Base-by-base conservation (phyloP, 768 basidiomycete genomes). In the Boletus eberwhitei region DNA sequence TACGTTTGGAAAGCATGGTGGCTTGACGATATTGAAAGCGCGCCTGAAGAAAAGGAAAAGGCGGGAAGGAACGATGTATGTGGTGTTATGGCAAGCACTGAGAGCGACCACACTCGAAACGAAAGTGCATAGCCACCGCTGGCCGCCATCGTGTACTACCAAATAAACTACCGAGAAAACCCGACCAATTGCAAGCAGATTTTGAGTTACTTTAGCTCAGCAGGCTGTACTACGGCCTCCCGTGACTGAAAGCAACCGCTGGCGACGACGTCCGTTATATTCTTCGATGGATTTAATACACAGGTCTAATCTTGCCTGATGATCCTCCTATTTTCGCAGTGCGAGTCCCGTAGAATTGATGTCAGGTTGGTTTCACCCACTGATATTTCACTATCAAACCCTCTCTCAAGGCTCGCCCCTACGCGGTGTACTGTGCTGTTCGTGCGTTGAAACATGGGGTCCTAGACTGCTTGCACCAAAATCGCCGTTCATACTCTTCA, bases 1-100 rank as follows among this genome's bases (percentile, higher is more conserved):
- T 77, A 57, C 77, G 85, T 78, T 83, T 82, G 63, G 88, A 88
- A 35, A 88, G 78, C 87, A 90, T 90, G 49, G 43, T 42, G 16
- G 19, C n/a, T 34, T 24, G 12, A 52, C 32, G 36, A 41, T 24
- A 43, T 37, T 21, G 46, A 46, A 32, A 29, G 39, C 2, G 11
- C 14, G 38, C 24, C 17, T 17, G 14, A 42, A 24, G 22, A 29
- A 24, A 37, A 29, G 3, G 8, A 22, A 31, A 31, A 13, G 37
- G 22, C 50, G 29, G 22, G 14, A 50, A 16, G 4, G 12, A 34
- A 39, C 32, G 32, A 31, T 35, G 38, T 19, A 21, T 8, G 34
- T 26, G 22, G 19, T 31, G 7, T 24, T 13, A 5, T 22, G 21
- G 12, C 7, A 26, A 40, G 51, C 22, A 39, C 37, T 43, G 24